phyloP scores from a whole-genome alignment of 1,139 yeast species.

The Debaryomycetaceae sp. region DNA sequence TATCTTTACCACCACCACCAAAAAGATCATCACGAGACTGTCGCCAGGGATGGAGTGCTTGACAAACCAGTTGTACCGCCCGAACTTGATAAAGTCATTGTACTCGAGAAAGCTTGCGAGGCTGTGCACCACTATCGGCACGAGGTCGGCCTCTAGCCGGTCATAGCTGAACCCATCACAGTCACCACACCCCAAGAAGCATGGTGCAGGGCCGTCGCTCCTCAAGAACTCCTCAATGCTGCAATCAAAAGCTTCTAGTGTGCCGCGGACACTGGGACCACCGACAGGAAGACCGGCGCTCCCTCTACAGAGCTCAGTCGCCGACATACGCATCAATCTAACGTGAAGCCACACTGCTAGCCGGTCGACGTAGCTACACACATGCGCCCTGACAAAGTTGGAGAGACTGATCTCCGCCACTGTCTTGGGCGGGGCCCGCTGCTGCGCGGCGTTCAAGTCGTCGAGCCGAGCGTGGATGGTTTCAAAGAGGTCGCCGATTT shows the following conservation, averaged over 20 bases:
- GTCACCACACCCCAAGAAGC: constrained; percentile 25
- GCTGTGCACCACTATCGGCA: constrained; percentile 50
- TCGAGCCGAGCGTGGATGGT: constrained; percentile 36
- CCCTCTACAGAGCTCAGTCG: neutral
- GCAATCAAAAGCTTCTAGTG: neutral
- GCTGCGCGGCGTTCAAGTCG: constrained; percentile 9
- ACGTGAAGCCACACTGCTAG: constrained; percentile 45
- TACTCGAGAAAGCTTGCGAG: constrained; percentile 42
- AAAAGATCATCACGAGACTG: constrained; percentile 43
- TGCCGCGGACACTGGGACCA: neutral
- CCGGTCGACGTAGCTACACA: constrained; percentile 46
- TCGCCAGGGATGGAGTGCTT: constrained; percentile 50
- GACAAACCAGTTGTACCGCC: constrained; percentile 49
- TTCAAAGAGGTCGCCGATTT: constrained; percentile 39
- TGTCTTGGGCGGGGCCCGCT: constrained; percentile 12
- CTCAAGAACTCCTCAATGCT: neutral
- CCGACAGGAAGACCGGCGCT: neutral
- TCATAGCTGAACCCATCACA: constrained; percentile 32
- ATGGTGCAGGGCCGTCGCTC: constrained; percentile 20
- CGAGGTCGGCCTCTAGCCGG: constrained; percentile 39
- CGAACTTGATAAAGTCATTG: constrained; percentile 37
- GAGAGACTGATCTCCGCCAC: constrained; percentile 36
- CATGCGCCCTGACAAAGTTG: constrained; percentile 37
- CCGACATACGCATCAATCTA: constrained; percentile 27
- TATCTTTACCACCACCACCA: constrained; percentile 42